These are phyloP conservation scores for Endothia cerciana DNA, from an alignment of 2,329 filamentous ascomycete species.

Conservation along the genomic window DNA sequence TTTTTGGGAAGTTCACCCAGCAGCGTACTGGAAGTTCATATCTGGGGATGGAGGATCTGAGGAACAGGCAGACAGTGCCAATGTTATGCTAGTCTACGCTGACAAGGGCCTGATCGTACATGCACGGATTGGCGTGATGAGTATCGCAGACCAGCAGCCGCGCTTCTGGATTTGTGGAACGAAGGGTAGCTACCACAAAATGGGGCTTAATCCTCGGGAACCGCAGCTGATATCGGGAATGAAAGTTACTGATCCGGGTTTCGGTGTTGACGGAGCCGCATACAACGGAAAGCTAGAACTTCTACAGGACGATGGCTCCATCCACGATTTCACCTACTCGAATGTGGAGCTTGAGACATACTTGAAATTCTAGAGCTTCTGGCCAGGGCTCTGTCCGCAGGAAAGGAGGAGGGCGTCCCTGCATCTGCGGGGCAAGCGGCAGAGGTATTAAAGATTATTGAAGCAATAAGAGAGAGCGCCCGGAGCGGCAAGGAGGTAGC, in stretches of 20 bases:
- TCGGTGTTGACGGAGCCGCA: conserved; percentile 65
- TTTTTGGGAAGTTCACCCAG: conserved; percentile 71
- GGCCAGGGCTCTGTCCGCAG: conserved; percentile 50
- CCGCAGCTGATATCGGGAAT: conserved; percentile 69
- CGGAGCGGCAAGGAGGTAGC: conserved; percentile 51
- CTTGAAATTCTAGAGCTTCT: conserved; percentile 65
- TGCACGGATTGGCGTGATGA: conserved; percentile 70
- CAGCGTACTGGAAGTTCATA: conserved; percentile 57
- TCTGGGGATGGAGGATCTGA: conserved; percentile 38
- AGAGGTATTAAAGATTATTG: conserved; percentile 57
- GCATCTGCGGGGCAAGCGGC: conserved; percentile 57
- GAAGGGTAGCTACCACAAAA: conserved; percentile 76
- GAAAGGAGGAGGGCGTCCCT: conserved; percentile 54
- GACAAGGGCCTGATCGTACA: conserved; percentile 65
- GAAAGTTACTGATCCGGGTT: conserved; percentile 59
- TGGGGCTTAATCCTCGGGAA: conserved; percentile 73
- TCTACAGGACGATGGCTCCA: conserved; percentile 54
- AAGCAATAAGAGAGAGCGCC: conserved; percentile 55
- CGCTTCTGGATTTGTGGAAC: conserved; percentile 78
- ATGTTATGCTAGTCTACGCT: conserved; percentile 68
- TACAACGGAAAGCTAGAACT: conserved; percentile 63
- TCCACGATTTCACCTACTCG: conserved; percentile 54
- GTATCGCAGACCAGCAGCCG: conserved; percentile 69
- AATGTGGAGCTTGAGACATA: conserved; percentile 71
- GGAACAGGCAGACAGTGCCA: conserved; percentile 61